phyloP scores from a whole-genome alignment of 441 rosid species.

The Pelargonium myrrhifolium region DNA sequence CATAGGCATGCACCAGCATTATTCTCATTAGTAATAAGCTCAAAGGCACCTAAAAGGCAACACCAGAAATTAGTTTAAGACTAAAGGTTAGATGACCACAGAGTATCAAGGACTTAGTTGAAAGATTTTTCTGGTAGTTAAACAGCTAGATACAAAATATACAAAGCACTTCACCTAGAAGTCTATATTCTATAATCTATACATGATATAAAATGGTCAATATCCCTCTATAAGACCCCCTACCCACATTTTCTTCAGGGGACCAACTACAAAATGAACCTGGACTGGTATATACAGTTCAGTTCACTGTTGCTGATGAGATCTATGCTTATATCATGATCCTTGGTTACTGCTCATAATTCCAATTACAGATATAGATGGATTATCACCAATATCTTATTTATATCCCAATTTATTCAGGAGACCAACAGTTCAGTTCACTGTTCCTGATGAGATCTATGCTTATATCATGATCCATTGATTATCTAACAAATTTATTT shows the following conservation, averaged over 20 bases:
- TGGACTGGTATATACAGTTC: not conserved
- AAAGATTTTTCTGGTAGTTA: not conserved
- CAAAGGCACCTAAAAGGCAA: slow-evolving; percentile 60
- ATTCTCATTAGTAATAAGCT: slow-evolving; percentile 69
- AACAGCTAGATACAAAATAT: not conserved
- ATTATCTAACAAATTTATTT: not conserved
- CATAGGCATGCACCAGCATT: slow-evolving; percentile 88
- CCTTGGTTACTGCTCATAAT: not conserved
- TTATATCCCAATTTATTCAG: not conserved
- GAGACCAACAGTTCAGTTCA: too few species aligned
- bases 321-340: not conserved
- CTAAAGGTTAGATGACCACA: not conserved
- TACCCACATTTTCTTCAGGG: not conserved
- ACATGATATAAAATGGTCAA: not conserved
- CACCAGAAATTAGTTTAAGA: slow-evolving; percentile 11
- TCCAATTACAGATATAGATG: not conserved
- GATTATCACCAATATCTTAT: not conserved
- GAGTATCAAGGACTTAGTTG: not conserved
- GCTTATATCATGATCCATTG: too few species aligned
- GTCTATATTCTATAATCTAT: not conserved
- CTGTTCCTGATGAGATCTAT: too few species aligned
- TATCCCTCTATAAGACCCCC: not conserved
- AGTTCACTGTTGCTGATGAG: not conserved
- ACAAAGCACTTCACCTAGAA: not conserved
- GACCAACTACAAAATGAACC: not conserved